Percentiles rank a stretch among this genome's conserved stretches.
Evolutionary conservation across 306 rosid species (phyloP).

Genomic region (Betula pendula): DNA sequence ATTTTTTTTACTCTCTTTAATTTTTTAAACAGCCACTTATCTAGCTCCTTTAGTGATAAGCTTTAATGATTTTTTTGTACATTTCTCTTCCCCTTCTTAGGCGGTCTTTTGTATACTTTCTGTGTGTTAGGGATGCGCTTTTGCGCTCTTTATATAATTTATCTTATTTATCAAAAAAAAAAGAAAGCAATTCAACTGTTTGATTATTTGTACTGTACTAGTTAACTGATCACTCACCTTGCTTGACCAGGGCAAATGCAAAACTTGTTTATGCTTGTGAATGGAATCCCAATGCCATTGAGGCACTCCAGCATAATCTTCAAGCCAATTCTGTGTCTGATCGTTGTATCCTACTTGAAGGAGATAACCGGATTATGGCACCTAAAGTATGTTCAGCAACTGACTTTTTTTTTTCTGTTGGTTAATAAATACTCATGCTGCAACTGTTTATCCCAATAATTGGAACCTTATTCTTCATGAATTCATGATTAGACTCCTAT

Average conservation of each 20-base stretch:
- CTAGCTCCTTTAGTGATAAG: too few relatives aligned
- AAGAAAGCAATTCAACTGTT: slow-evolving; percentile 4
- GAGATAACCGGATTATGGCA: slow-evolving; percentile 81
- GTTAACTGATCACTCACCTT: slow-evolving; percentile 20
- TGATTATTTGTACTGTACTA: not conserved
- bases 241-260: slow-evolving; percentile 76
- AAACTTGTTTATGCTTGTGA: slow-evolving; percentile 90
- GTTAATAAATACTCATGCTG: not conserved
- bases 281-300: slow-evolving; percentile 87
- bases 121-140: too few relatives aligned
- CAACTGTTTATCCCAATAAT: not conserved
- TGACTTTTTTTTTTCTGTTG: not conserved
- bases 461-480: not conserved
- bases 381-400: slow-evolving; percentile 54
- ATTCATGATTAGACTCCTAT: not conserved
- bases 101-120: too few relatives aligned
- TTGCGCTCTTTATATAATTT: too few relatives aligned
- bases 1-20: too few relatives aligned
- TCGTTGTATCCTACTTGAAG: slow-evolving; percentile 73
- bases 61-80: too few relatives aligned
- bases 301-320: slow-evolving; percentile 73
- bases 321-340: slow-evolving; percentile 65
- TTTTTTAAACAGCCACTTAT: too few relatives aligned
- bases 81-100: too few relatives aligned
- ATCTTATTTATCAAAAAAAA: too few relatives aligned